A percentile compares a stretch with the other conserved stretches of the same genome.
Conservation (phyloP, 352 stramenopile species). For the Globisporangium barbulae region DNA sequence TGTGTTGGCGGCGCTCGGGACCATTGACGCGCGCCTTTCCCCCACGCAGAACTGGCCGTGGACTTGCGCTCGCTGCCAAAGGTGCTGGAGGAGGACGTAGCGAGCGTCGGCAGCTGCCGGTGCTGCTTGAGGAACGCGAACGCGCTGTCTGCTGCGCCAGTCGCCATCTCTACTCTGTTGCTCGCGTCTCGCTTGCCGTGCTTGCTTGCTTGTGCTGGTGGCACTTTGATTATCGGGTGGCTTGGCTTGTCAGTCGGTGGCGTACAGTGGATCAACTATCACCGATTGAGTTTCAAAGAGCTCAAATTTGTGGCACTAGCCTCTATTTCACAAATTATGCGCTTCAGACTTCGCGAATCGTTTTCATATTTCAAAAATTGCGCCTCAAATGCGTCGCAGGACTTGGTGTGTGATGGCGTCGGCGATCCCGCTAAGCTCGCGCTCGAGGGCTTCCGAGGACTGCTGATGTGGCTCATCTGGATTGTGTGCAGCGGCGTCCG, state of each 20-base stretch:
- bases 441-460: constrained; percentile 29
- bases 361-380: constrained; percentile 1
- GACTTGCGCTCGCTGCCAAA: constrained; percentile 15
- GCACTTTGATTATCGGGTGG: not conserved
- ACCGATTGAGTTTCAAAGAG: not conserved
- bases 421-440: constrained; percentile 32
- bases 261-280: not conserved
- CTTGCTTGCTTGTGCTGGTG: not conserved
- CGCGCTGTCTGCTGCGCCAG: constrained; percentile 6
- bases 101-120: constrained; percentile 9
- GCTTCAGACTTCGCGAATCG: not conserved
- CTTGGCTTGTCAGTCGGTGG: not conserved
- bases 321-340: not conserved
- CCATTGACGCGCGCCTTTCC: constrained; percentile 47
- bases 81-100: not conserved
- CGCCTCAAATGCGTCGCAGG: not conserved
- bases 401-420: constrained; percentile 17
- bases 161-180: constrained; percentile 7
- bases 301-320: not conserved
- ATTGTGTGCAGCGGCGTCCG: not conserved
- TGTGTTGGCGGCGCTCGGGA: constrained; percentile 3
- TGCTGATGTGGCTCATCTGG: not conserved
- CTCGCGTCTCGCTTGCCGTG: not conserved
- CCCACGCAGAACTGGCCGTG: constrained; percentile 43
- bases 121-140: constrained; percentile 18